phyloP scores from a whole-genome alignment of 441 rosid genomes.

The Populus trichocarpa region DNA sequence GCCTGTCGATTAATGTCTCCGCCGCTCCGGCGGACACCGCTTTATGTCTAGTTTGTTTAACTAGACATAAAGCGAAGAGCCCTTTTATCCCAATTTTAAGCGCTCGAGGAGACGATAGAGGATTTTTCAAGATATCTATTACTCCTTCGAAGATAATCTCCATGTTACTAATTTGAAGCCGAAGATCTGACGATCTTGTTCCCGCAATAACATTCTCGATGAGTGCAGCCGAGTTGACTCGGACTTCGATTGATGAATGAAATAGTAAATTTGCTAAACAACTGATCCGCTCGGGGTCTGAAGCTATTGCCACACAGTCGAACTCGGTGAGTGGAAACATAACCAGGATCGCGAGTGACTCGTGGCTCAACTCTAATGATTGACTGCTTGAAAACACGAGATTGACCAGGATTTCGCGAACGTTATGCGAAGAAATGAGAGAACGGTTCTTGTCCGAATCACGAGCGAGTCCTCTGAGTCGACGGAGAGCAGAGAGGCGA shows the following conservation, averaged over 20 bases:
- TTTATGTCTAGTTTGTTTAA: slow-evolving; percentile 58
- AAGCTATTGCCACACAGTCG: slow-evolving; percentile 45
- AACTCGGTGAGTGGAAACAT: slow-evolving; percentile 62
- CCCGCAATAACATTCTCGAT: slow-evolving; percentile 65
- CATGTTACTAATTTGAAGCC: slow-evolving; percentile 37
- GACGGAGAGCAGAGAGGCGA: too few relatives aligned
- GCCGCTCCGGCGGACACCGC: slow-evolving; percentile 74
- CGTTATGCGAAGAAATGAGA: slow-evolving; percentile 56
- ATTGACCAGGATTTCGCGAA: slow-evolving; percentile 30
- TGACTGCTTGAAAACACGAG: slow-evolving; percentile 36
- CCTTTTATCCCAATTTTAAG: slow-evolving; percentile 65
- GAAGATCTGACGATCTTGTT: slow-evolving; percentile 55
- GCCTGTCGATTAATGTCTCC: slow-evolving; percentile 54
- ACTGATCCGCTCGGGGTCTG: slow-evolving; percentile 40
- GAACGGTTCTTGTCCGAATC: slow-evolving; percentile 36
- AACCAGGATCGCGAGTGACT: slow-evolving; percentile 59
- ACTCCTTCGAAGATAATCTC: slow-evolving; percentile 66
- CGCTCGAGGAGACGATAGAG: slow-evolving; percentile 53
- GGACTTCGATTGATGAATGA: slow-evolving; percentile 57
- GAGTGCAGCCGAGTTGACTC: slow-evolving; percentile 73
- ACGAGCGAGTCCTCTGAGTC: too few relatives aligned
- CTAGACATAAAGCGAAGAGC: slow-evolving; percentile 64
- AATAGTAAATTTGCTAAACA: slow-evolving; percentile 50
- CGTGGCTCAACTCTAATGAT: slow-evolving; percentile 52
- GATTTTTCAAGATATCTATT: slow-evolving; percentile 42